Evolutionary conservation across 2,329 filamentous ascomycete genomes (phyloP).

Genomic region (Elsinoe necatrix): DNA sequence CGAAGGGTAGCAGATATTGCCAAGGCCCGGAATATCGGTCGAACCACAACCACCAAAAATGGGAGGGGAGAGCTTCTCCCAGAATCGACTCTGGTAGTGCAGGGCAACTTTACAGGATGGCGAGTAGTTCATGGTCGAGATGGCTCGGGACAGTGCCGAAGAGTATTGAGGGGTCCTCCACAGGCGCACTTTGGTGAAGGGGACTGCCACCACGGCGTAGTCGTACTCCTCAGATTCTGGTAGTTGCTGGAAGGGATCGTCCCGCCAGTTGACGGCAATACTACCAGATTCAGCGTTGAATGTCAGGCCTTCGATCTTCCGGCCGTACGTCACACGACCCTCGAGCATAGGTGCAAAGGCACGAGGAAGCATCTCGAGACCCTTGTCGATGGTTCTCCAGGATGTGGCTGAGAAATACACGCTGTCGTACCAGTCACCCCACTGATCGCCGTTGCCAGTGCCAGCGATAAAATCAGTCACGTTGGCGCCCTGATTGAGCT

Average conservation of each 20-base stretch:
- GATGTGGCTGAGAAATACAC: conserved; percentile 52
- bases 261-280: conserved; percentile 6
- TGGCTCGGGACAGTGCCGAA: conserved; percentile 42
- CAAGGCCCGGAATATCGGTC: conserved; percentile 53
- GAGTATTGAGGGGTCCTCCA: conserved; percentile 52
- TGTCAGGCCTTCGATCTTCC: conserved; percentile 20
- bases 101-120: conserved; percentile 53
- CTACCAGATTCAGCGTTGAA: not conserved
- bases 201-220: conserved; percentile 57
- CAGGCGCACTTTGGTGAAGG: conserved; percentile 55
- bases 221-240: conserved; percentile 49
- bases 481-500: conserved; percentile 46
- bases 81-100: conserved; percentile 58
- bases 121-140: conserved; percentile 42
- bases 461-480: conserved; percentile 44
- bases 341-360: conserved; percentile 56
- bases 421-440: conserved; percentile 44
- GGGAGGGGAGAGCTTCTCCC: conserved; percentile 45
- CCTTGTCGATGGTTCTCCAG: conserved; percentile 59
- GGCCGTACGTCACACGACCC: conserved; percentile 48
- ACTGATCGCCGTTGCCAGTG: not conserved
- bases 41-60: conserved; percentile 58
- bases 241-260: conserved; percentile 31
- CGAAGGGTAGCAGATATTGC: conserved; percentile 57
- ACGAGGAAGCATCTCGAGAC: conserved; percentile 49